Percentiles rank a stretch among this genome's conserved stretches.
Conservation (phyloP, 78 protist genomes). For the Dictyostelium intermedium region DNA sequence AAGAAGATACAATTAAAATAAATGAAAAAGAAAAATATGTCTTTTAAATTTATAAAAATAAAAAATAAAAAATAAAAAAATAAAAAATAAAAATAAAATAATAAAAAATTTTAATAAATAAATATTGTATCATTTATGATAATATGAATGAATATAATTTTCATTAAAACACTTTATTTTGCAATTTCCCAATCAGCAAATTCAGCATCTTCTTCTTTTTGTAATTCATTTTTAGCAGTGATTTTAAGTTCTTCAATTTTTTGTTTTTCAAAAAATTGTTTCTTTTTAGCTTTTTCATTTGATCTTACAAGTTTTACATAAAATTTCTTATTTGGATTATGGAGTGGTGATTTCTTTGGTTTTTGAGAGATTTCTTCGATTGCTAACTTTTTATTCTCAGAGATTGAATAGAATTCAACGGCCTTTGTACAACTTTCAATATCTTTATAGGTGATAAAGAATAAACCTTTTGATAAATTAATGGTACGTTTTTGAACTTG, state of each 20-base stretch:
- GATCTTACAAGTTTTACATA: constrained; percentile 37
- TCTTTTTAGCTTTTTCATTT: neutral
- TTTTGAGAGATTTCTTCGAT: neutral
- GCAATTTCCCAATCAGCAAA: neutral
- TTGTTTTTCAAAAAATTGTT: neutral
- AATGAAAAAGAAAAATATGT: constrained; percentile 32
- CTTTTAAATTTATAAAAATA: neutral
- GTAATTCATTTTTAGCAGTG: neutral
- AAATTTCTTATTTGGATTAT: constrained; percentile 33
- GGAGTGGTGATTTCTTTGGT: neutral
- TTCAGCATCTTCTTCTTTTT: constrained; percentile 5
- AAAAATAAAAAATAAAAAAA: neutral
- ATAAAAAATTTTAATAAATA: neutral
- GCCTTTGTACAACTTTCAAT: neutral
- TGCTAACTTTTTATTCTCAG: neutral
- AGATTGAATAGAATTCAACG: neutral
- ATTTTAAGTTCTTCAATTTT: neutral
- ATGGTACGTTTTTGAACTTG: neutral
- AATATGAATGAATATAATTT: too few species aligned
- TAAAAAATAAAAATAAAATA: neutral
- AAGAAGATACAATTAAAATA: neutral
- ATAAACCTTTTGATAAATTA: neutral
- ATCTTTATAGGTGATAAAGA: constrained; percentile 20
- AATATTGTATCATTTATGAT: too few species aligned
- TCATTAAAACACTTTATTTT: neutral